These are phyloP conservation scores for Alternaria gansuensis DNA, from an alignment of 2,329 filamentous ascomycete genomes.

Conservation along the genomic window DNA sequence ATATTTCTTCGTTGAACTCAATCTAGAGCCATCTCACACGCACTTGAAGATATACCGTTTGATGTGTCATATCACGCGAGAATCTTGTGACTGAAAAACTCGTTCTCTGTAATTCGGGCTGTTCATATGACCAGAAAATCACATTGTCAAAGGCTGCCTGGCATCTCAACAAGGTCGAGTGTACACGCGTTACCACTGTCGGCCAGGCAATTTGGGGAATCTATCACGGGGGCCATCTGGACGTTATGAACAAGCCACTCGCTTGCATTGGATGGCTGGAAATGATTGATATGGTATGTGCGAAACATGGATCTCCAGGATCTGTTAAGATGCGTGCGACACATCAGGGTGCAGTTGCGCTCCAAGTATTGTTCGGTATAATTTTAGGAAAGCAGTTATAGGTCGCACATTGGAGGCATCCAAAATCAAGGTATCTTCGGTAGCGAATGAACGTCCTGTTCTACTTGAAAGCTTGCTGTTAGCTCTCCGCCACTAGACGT, in stretches of 20 bases:
- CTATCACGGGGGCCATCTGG: slow-evolving; percentile 29
- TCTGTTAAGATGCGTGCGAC: slow-evolving; percentile 20
- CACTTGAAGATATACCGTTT: slow-evolving; percentile 6
- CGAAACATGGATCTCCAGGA: slow-evolving; percentile 23
- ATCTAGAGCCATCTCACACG: slow-evolving; percentile 10
- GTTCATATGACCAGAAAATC: not conserved
- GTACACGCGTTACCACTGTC: not conserved
- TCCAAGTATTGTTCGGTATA: slow-evolving; percentile 32
- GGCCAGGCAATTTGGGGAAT: slow-evolving; percentile 12
- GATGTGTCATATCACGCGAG: slow-evolving; percentile 10
- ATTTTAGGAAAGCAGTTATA: slow-evolving; percentile 30
- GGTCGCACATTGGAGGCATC: not conserved
- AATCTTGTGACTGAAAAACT: slow-evolving; percentile 3
- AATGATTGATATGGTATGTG: slow-evolving; percentile 27
- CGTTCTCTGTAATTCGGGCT: not conserved
- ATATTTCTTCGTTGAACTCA: slow-evolving; percentile 18
- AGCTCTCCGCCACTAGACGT: not conserved
- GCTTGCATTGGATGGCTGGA: slow-evolving; percentile 30
- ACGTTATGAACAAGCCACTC: slow-evolving; percentile 32
- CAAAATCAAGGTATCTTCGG: not conserved
- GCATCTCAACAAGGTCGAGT: not conserved
- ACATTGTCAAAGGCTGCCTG: not conserved
- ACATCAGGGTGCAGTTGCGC: slow-evolving; percentile 24
- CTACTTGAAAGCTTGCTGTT: not conserved
- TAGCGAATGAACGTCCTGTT: not conserved